phyloP scores from a whole-genome alignment of 169 alveolate genomes.

The Plasmodium relictum region DNA sequence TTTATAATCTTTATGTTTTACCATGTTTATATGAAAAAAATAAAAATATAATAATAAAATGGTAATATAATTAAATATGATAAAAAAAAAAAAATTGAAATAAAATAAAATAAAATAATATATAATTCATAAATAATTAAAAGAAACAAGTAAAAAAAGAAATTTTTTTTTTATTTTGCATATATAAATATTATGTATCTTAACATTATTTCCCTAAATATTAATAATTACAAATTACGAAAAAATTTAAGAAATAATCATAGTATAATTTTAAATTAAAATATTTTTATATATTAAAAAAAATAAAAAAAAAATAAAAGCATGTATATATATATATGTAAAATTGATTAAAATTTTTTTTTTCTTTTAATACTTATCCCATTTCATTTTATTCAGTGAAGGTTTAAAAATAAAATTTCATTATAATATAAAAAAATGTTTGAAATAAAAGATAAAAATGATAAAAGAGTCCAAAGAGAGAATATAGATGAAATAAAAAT shows the following conservation, averaged over 20 bases:
- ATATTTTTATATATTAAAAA: too few relatives aligned
- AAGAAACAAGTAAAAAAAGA: background rate
- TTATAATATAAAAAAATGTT: constrained; percentile 27
- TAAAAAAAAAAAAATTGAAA: background rate
- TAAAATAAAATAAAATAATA: background rate
- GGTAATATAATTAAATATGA: background rate
- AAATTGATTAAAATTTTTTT: too few relatives aligned
- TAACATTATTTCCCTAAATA: too few relatives aligned
- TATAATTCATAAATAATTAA: background rate
- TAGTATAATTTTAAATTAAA: too few relatives aligned
- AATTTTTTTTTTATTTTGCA: background rate
- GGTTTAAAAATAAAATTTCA: too few relatives aligned
- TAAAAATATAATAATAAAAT: background rate
- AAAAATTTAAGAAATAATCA: too few relatives aligned
- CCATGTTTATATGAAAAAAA: constrained; percentile 68
- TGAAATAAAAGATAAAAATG: constrained; percentile 41
- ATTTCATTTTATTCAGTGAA: too few relatives aligned
- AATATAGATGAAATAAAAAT: constrained; percentile 52
- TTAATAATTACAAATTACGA: too few relatives aligned
- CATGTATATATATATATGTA: too few relatives aligned
- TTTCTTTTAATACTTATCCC: too few relatives aligned
- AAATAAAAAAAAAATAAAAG: too few relatives aligned
- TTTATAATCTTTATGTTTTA: constrained; percentile 80
- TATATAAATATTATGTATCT: too few relatives aligned
- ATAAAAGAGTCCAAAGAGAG: constrained; percentile 10